These are phyloP conservation scores for Backusella morwellensis DNA, from an alignment of 192 early-diverging fungal genomes.

Conservation along the genomic window DNA sequence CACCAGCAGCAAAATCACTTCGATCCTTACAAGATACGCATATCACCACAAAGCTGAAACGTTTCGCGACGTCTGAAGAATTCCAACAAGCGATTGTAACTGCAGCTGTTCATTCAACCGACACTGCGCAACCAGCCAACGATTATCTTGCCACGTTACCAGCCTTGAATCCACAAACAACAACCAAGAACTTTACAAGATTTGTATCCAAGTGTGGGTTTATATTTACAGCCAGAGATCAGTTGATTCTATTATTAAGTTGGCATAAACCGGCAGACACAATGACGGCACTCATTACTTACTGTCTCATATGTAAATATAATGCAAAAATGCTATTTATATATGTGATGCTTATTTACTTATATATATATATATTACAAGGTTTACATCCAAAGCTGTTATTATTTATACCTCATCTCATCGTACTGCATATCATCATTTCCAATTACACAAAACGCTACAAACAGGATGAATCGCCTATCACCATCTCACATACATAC, in stretches of 20 bases:
- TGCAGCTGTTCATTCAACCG: neutral
- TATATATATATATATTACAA: neutral
- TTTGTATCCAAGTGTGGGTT: constrained; percentile 65
- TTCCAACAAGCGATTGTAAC: neutral
- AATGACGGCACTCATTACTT: constrained; percentile 44
- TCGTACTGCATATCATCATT: neutral
- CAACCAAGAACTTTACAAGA: constrained; percentile 65
- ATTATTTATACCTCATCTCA: constrained; percentile 7
- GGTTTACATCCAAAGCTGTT: constrained; percentile 9
- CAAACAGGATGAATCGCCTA: neutral
- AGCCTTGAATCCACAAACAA: constrained; percentile 59
- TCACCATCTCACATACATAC: neutral
- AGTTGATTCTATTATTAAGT: constrained; percentile 54
- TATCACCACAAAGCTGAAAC: neutral
- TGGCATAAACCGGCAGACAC: constrained; percentile 74
- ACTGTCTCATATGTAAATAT: constrained; percentile 49
- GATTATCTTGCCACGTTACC: constrained; percentile 26
- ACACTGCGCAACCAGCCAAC: constrained; percentile 38
- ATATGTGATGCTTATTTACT: neutral
- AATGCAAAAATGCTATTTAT: neutral
- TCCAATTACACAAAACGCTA: neutral
- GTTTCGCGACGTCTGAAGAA: neutral
- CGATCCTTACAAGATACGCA: neutral
- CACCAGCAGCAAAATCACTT: neutral
- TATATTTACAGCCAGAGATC: constrained; percentile 62